Conservation (phyloP, 2,329 filamentous ascomycete species). For the Neonectria faginata region DNA sequence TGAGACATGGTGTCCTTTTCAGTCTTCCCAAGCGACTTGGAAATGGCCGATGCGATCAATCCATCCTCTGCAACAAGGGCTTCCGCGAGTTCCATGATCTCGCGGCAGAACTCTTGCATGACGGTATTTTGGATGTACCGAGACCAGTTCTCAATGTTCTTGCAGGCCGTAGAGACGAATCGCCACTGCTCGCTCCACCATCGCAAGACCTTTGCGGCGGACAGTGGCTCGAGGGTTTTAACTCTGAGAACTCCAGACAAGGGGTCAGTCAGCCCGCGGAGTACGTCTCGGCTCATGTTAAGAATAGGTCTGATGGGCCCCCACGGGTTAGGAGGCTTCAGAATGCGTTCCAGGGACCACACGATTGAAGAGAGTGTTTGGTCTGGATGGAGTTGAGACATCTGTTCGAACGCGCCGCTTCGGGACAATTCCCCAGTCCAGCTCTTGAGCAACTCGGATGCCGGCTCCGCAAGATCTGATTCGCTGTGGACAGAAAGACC, state of each 20-base stretch:
- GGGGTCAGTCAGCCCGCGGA: conserved; percentile 68
- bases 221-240: conserved; percentile 67
- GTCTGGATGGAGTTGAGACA: conserved; percentile 55
- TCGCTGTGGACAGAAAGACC: conserved; percentile 86
- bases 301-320: conserved; percentile 68
- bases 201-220: conserved; percentile 74
- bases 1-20: conserved; percentile 55
- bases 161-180: conserved; percentile 82
- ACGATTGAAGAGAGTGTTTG: conserved; percentile 59
- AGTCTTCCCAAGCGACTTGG: conserved; percentile 55
- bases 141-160: conserved; percentile 87
- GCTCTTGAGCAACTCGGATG: conserved; percentile 84
- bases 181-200: conserved; percentile 92
- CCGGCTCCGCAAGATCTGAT: conserved; percentile 80
- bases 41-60: conserved; percentile 77
- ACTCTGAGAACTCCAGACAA: conserved; percentile 66
- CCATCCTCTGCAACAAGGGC: conserved; percentile 86
- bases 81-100: conserved; percentile 94
- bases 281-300: conserved; percentile 67
- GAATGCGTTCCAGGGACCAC: conserved; percentile 52
- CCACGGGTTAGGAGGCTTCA: conserved; percentile 60
- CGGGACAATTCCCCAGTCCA: conserved; percentile 75
- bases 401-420: conserved; percentile 53
- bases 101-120: conserved; percentile 94
- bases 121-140: conserved; percentile 76